Percentiles rank a stretch among this genome's conserved stretches.
Conservation (phyloP, 2,329 filamentous ascomycete species). For the Epichloe gansuensis region DNA sequence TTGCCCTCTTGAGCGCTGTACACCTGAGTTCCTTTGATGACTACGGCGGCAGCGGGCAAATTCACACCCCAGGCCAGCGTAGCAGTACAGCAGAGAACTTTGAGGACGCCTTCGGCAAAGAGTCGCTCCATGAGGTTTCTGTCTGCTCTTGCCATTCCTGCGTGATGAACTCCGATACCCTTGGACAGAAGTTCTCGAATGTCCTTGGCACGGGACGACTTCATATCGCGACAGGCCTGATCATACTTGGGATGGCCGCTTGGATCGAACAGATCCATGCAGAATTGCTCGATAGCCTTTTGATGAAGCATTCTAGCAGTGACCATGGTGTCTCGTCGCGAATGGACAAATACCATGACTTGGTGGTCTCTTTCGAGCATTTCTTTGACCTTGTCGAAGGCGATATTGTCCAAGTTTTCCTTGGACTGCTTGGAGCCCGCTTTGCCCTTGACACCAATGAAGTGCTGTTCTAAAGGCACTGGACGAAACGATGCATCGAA, state of each 20-base stretch:
- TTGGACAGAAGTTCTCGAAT: conserved; percentile 81
- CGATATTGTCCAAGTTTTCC: conserved; percentile 77
- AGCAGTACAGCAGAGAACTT: conserved; percentile 94
- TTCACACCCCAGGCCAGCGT: conserved; percentile 99
- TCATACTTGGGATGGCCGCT: conserved; percentile 67
- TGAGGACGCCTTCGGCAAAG: conserved; percentile 84
- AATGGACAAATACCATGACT: conserved; percentile 99
- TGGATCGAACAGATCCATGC: conserved; percentile 74
- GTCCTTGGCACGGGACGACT: conserved; percentile 72
- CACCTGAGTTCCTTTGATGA: conserved; percentile 96
- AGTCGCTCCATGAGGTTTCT: conserved; percentile 91
- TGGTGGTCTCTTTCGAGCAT: conserved; percentile 92
- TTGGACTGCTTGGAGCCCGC: conserved; percentile 66
- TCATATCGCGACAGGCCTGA: conserved; percentile 71
- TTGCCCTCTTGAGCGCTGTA: conserved; percentile 96
- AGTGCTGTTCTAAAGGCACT: conserved; percentile 93
- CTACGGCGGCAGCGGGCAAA: conserved; percentile 85
- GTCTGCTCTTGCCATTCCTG: conserved; percentile 89
- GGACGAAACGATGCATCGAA: conserved; percentile 94
- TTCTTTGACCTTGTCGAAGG: conserved; percentile 88
- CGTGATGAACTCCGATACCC: conserved; percentile 90
- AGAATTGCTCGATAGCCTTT: conserved; percentile 71
- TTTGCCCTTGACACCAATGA: conserved; percentile 92
- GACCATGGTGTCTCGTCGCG: conserved; percentile 81
- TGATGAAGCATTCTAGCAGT: conserved; percentile 79